These are phyloP conservation scores for Candida palmyrensis DNA, from an alignment of 805 yeast genomes.

Conservation along the genomic window DNA sequence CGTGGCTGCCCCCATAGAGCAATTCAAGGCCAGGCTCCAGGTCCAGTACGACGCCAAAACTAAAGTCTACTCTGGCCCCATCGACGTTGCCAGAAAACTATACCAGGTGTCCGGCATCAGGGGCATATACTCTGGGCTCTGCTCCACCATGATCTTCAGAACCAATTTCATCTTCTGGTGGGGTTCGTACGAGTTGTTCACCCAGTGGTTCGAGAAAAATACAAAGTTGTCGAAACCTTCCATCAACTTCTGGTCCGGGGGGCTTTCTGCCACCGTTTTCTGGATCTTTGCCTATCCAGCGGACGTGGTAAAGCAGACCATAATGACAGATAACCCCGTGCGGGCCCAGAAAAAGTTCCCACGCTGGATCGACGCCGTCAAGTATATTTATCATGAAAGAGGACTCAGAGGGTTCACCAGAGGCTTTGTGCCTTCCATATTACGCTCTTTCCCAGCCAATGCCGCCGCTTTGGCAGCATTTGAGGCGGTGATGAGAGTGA, in stretches of 20 bases:
- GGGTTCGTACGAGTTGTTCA: slow-evolving; percentile 85
- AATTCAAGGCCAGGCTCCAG: slow-evolving; percentile 82
- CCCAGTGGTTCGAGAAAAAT: slow-evolving; percentile 59
- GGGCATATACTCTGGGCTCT: slow-evolving; percentile 75
- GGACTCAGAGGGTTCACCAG: slow-evolving; percentile 72
- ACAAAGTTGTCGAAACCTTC: slow-evolving; percentile 65
- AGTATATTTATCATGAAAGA: slow-evolving; percentile 53
- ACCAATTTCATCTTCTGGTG: slow-evolving; percentile 88
- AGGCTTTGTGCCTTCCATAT: slow-evolving; percentile 76
- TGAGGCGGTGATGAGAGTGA: slow-evolving; percentile 69
- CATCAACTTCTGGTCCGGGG: slow-evolving; percentile 89
- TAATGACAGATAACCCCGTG: slow-evolving; percentile 70
- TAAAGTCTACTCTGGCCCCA: slow-evolving; percentile 68
- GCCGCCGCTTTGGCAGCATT: slow-evolving; percentile 91
- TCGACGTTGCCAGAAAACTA: slow-evolving; percentile 63
- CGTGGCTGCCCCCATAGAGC: slow-evolving; percentile 95
- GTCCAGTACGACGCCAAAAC: slow-evolving; percentile 81
- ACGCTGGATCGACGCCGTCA: slow-evolving; percentile 68
- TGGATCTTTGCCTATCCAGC: slow-evolving; percentile 89
- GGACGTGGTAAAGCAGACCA: slow-evolving; percentile 82
- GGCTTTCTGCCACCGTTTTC: slow-evolving; percentile 77
- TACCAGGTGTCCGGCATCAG: slow-evolving; percentile 58
- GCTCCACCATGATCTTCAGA: slow-evolving; percentile 84
- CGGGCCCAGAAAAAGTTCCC: slow-evolving; percentile 60
- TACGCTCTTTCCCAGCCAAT: slow-evolving; percentile 87